Evolutionary conservation across 331 rosid species (phyloP).

Genomic region (Quercus lobata): DNA sequence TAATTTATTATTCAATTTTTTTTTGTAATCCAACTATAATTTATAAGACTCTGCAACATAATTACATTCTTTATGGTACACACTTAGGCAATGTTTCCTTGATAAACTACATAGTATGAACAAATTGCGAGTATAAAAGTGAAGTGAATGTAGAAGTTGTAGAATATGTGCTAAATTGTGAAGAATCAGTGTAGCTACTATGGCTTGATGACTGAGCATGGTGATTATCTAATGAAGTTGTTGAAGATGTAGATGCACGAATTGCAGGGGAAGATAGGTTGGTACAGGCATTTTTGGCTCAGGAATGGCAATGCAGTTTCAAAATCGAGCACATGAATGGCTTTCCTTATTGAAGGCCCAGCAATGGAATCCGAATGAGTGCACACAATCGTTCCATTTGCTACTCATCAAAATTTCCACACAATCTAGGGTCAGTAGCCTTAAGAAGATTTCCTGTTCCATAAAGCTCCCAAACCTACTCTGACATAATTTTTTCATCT

Average conservation of each 20-base stretch:
- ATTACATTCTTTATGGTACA: too few relatives aligned
- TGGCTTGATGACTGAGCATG: neutral
- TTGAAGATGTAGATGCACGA: neutral
- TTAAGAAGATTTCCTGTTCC: neutral
- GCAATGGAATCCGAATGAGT: neutral
- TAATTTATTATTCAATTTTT: too few relatives aligned
- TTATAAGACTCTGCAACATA: too few relatives aligned
- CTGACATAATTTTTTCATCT: neutral
- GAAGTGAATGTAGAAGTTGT: neutral
- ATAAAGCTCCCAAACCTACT: constrained; percentile 23
- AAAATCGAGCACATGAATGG: constrained; percentile 6
- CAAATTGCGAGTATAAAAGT: neutral
- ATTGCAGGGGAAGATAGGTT: neutral
- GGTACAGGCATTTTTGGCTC: neutral
- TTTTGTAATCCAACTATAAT: too few relatives aligned
- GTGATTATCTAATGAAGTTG: neutral
- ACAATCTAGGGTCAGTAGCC: neutral
- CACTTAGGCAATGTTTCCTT: too few relatives aligned
- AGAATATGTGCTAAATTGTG: neutral
- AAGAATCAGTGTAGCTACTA: neutral
- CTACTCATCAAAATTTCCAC: neutral
- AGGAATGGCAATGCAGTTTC: neutral
- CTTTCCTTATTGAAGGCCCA: constrained; percentile 8
- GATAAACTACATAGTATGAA: neutral
- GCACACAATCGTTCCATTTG: constrained; percentile 13